Base-by-base conservation (phyloP, 371 early-diverging fungal genomes). In the Parasitella parasitica region DNA sequence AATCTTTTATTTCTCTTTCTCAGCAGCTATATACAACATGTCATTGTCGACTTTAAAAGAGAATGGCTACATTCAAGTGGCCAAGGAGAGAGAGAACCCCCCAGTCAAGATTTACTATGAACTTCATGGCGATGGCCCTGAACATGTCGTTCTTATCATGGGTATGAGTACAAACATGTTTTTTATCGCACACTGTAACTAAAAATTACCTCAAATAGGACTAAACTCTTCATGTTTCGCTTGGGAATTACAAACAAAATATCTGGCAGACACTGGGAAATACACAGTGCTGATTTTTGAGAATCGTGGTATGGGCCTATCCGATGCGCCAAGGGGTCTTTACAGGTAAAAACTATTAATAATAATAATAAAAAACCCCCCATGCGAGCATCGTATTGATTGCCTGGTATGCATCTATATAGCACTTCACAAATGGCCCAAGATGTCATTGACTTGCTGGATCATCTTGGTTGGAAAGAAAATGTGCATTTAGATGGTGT, bases 281-380 rank as follows among this genome's bases (percentile, higher is more conserved):
- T 90, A 83, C 66, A 85, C 86, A 13, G 79, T 89, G 0, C 83
- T 89, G 52, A 83, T 89, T 15, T 86, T 89, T 62, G 92, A 92
- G 43, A 92, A 92, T 69, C 72, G 91, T 50, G 92, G 91, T 15
- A 81, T 84, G 54, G 92, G 92, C 18, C 50, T 73, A 36, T 72
- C 76, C 2, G 84, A 86, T 37, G 66, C 85, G 15, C 77, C 84
- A 5, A 66, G 67, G 13, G 87, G 88, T 1, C 72, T 86, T 0
- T 81, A 79, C 53, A 67, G 73, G 80, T 86, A 79, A 48, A 54
- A 15, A 2, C 7, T 0, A 4, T 15, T 13, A 15, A n/a, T n/a
- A n/a, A n/a, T n/a, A n/a, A n/a, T n/a, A n/a, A n/a, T n/a, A n/a
- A n/a, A n/a, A n/a, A n/a, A n/a, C n/a, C n/a, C n/a, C n/a, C n/a